phyloP scores from a whole-genome alignment of 2,329 filamentous ascomycete genomes.

The Aspergillus awamori region DNA sequence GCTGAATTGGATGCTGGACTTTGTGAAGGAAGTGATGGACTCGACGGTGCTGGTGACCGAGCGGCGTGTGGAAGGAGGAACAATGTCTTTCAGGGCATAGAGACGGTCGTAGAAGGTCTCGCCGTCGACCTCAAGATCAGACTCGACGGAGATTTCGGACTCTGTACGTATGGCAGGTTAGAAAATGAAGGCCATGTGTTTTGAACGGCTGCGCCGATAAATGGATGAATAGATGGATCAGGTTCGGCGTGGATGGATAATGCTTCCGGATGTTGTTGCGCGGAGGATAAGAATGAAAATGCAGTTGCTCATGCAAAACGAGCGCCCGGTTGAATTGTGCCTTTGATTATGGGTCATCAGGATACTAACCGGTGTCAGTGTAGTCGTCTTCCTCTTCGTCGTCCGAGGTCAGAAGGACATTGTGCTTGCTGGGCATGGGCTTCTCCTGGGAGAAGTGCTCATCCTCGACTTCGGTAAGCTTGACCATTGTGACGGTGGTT shows the following conservation, averaged over 20 bases:
- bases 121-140: conserved; percentile 63
- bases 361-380: conserved; percentile 79
- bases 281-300: not conserved
- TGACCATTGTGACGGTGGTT: conserved; percentile 70
- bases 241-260: not conserved
- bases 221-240: conserved; percentile 4
- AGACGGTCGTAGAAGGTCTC: conserved; percentile 69
- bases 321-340: not conserved
- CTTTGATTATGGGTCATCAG: not conserved
- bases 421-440: conserved; percentile 63
- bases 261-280: conserved; percentile 56
- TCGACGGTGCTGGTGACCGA: conserved; percentile 64
- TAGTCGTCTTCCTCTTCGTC: conserved; percentile 82
- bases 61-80: conserved; percentile 71
- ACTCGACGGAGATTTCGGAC: conserved; percentile 82
- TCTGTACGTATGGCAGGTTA: conserved; percentile 52
- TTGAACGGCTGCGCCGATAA: not conserved
- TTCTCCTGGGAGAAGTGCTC: conserved; percentile 83
- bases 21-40: conserved; percentile 48
- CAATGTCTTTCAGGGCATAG: conserved; percentile 72
- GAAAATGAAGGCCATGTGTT: not conserved
- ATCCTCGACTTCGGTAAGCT: conserved; percentile 94
- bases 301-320: not conserved
- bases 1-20: conserved; percentile 61
- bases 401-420: conserved; percentile 53